Evolutionary conservation across 306 rosid genomes (phyloP), one percentile per base, ranked within the genome.

Genomic region (Benincasa hispida): DNA sequence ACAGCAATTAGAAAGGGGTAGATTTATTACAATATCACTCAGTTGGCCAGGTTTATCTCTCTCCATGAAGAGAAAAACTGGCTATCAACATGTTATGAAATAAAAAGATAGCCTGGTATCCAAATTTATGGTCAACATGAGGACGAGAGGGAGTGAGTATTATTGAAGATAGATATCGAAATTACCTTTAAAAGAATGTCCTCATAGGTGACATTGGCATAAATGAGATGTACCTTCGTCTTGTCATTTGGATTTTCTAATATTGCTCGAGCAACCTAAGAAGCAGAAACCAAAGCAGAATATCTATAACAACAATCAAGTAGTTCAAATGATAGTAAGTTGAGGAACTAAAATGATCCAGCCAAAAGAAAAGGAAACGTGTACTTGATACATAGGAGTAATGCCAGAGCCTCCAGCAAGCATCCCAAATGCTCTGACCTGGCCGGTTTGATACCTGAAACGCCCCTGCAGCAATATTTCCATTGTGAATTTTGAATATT

Each of bases 371-470:
- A 56, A 76, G 62, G 58, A 78, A 72, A 75, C 32, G 63, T 79
- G 75, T 90, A 92, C 99, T 81, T 95, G 99, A 83, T 86, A 95
- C 99, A 95, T 95, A 79, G 99, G 99, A 72, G 99, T 95, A 72
- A 95, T 95, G 81, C 99, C 99, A 53, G 99, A 92, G 77, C 99
- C 99, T 84, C 99, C 99, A 65, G 99, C 99, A 77, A 95, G 91
- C 99, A 95, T 95, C 78, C 99, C 99, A 69, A 95, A 95, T 45
- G 98, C 96, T 83, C 98, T 85, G 76, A 92, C 97, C 56, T 95
- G 87, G 15, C 97, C 97, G 25, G 92, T 87, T 84, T 83, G 88
- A 80, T 95, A 95, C 85, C 61, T 92, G 89, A 95, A 95, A 84
- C 99, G 99, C 41, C 99, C 99, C 99, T 95, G 87, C 48, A 77